Percentiles rank a stretch among this genome's conserved stretches.
Evolutionary conservation across 2,329 filamentous ascomycete species (phyloP).

Genomic region (Botrytis byssoidea): DNA sequence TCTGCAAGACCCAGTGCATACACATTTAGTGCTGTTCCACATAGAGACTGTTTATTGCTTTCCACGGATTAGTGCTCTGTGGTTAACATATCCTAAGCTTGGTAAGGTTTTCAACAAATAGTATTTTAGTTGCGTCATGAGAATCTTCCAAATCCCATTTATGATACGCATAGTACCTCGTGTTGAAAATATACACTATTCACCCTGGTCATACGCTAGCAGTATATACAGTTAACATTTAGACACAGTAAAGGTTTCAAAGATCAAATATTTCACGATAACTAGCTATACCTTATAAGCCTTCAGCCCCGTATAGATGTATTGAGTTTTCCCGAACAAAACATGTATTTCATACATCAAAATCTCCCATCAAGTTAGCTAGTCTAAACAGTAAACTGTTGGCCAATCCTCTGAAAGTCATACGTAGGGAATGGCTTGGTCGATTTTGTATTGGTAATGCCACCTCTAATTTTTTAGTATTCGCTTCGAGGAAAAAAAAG

Average conservation of each 20-base stretch:
- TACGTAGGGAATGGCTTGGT: too few relatives aligned
- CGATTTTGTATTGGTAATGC: not conserved
- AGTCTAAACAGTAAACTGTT: too few relatives aligned
- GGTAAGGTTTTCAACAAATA: fast-evolving
- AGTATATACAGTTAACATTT: not conserved
- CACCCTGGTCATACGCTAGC: not conserved
- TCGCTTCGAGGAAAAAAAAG: not conserved
- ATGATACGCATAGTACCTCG: not conserved
- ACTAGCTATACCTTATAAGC: too few relatives aligned
- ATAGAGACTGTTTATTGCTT: not conserved
- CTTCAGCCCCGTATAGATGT: not conserved
- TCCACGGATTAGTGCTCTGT: not conserved
- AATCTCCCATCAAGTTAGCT: too few relatives aligned
- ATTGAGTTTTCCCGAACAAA: too few relatives aligned
- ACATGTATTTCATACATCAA: too few relatives aligned
- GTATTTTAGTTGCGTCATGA: not conserved
- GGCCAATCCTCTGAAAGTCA: too few relatives aligned
- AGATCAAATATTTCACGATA: not conserved
- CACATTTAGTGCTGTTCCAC: not conserved
- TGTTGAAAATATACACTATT: not conserved
- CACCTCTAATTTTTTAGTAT: not conserved
- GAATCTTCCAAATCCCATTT: not conserved
- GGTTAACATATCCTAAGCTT: not conserved
- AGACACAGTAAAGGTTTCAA: not conserved
- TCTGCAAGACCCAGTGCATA: not conserved